phyloP scores from a whole-genome alignment of 2,329 filamentous ascomycete species.

The Colletotrichum tofieldiae region DNA sequence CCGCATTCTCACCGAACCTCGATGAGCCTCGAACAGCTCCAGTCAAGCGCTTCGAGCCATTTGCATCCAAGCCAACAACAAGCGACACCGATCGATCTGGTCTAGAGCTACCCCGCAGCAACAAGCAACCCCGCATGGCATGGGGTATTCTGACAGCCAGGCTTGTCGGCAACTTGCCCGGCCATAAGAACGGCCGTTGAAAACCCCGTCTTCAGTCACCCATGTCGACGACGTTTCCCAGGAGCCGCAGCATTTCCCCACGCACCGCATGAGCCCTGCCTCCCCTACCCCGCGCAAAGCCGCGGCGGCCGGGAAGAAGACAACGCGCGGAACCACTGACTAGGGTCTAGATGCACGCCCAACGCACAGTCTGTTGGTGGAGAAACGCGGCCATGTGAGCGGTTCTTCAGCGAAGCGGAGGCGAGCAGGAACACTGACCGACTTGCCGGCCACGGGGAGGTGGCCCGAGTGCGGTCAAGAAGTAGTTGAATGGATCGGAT shows the following conservation, averaged over 20 bases:
- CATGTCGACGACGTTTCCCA: background rate
- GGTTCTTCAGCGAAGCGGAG: background rate
- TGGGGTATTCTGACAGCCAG: background rate
- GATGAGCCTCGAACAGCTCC: background rate
- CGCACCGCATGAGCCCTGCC: background rate
- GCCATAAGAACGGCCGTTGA: background rate
- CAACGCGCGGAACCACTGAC: background rate
- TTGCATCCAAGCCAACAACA: background rate
- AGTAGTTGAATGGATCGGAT: background rate
- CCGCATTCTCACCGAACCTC: background rate
- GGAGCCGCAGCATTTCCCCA: background rate
- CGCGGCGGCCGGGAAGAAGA: background rate
- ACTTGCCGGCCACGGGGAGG: background rate
- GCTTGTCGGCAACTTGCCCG: background rate
- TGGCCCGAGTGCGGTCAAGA: background rate
- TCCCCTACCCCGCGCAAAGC: slow-evolving; percentile 10
- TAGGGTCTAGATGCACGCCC: background rate
- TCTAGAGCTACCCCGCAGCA: slow-evolving; percentile 1
- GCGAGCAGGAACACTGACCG: background rate
- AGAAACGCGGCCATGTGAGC: background rate
- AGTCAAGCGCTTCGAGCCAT: background rate
- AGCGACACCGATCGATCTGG: too few relatives aligned
- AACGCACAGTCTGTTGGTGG: background rate
- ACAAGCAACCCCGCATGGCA: background rate
- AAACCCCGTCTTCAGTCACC: background rate